Conservation (phyloP, 2,329 filamentous ascomycete species). For the Ophiostoma angusticollis region DNA sequence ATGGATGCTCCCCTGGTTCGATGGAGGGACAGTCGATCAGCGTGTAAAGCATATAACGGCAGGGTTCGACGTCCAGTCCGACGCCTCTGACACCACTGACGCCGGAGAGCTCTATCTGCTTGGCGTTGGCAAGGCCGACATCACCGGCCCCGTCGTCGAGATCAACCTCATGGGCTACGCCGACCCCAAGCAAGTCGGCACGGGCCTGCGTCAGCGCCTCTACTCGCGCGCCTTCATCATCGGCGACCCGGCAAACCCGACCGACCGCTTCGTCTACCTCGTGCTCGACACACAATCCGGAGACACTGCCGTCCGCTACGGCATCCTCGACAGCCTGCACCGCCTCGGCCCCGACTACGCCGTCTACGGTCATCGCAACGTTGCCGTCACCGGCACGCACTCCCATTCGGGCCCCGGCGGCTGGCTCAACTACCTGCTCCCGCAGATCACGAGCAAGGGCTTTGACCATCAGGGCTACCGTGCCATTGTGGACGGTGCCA, state of each 20-base stretch:
- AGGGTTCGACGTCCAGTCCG: no score
- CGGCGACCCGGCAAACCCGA: constrained; percentile 49
- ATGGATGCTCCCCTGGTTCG: no score
- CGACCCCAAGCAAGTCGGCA: constrained; percentile 63
- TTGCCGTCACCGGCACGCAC: constrained; percentile 85
- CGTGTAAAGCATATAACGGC: no score
- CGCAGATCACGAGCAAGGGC: constrained; percentile 75
- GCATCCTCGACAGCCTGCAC: constrained; percentile 60
- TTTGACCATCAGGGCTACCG: constrained; percentile 77
- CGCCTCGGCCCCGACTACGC: constrained; percentile 58
- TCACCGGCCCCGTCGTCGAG: constrained; percentile 66
- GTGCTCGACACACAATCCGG: constrained; percentile 78
- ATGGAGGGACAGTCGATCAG: background rate
- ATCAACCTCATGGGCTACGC: constrained; percentile 88
- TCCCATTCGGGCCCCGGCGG: constrained; percentile 81
- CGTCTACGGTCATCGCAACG: constrained; percentile 62
- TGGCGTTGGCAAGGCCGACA: constrained; percentile 41
- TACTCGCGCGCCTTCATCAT: constrained; percentile 83
- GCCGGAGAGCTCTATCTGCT: constrained; percentile 33
- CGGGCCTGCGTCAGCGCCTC: constrained; percentile 70
- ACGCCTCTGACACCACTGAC: background rate
- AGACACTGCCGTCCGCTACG: constrained; percentile 75
- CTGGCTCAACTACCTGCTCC: constrained; percentile 85
- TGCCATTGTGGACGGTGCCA: constrained; percentile 73
- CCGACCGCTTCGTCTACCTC: constrained; percentile 70